Evolutionary conservation across 1,284 basidiomycete species (phyloP).

Genomic region (Spongiforma sp.): DNA sequence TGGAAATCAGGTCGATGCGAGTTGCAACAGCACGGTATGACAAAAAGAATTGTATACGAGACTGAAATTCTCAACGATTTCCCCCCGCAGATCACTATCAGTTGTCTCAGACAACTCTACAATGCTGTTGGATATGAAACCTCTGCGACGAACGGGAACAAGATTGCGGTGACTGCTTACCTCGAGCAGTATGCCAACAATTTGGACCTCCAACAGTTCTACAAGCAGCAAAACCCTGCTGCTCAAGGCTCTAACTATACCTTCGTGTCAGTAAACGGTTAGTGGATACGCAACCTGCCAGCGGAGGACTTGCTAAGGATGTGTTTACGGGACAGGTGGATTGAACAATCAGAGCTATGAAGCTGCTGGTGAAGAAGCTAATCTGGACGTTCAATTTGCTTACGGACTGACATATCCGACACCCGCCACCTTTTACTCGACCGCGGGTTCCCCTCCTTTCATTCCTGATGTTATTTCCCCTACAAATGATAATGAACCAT

Average conservation of each 20-base stretch:
- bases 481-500: constrained; percentile 68
- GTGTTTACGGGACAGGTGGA: constrained; percentile 51
- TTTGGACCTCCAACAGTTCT: constrained; percentile 60
- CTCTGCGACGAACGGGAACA: constrained; percentile 45
- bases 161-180: constrained; percentile 63
- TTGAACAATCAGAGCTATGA: constrained; percentile 61
- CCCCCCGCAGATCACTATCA: constrained; percentile 47
- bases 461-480: constrained; percentile 48
- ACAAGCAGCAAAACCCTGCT: constrained; percentile 45
- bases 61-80: constrained; percentile 1
- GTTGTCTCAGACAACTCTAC: constrained; percentile 34
- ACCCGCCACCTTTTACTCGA: constrained; percentile 62
- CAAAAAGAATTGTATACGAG: neutral
- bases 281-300: neutral
- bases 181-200: constrained; percentile 59
- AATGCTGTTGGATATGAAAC: constrained; percentile 50
- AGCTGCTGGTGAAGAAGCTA: constrained; percentile 68
- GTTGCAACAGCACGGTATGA: constrained; percentile 50
- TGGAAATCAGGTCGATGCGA: constrained; percentile 50
- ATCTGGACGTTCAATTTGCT: constrained; percentile 73
- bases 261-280: constrained; percentile 55
- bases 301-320: neutral
- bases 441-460: constrained; percentile 65
- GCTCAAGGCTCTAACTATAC: constrained; percentile 38
- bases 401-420: constrained; percentile 61